phyloP scores from a whole-genome alignment of 2,329 filamentous ascomycete species.

The Diaporthe citrichinensis region DNA sequence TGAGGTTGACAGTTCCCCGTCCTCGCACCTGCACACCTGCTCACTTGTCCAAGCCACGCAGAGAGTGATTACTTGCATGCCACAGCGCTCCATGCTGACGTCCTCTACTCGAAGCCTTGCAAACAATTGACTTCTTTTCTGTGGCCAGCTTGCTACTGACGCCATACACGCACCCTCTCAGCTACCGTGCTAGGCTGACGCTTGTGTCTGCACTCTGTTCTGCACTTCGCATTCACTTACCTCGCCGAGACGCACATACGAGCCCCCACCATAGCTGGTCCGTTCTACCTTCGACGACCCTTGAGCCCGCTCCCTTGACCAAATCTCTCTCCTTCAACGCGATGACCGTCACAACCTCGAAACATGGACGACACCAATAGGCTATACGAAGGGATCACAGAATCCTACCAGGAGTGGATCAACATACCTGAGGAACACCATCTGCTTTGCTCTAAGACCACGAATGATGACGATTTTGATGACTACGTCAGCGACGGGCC shows the following conservation, averaged over 20 bases:
- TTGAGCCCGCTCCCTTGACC: not conserved
- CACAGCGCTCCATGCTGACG: conserved; percentile 6
- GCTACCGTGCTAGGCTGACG: not conserved
- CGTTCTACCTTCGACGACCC: not conserved
- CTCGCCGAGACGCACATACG: not conserved
- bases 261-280: not conserved
- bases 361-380: conserved; percentile 49
- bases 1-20: not conserved
- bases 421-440: conserved; percentile 66
- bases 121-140: not conserved
- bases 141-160: not conserved
- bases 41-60: not conserved
- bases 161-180: not conserved
- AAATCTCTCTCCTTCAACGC: conserved; percentile 7
- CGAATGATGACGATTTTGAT: conserved; percentile 72
- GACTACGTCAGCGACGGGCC: conserved; percentile 72
- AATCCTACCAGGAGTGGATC: conserved; percentile 43
- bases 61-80: conserved; percentile 11
- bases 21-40: not conserved
- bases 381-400: conserved; percentile 47
- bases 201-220: not conserved
- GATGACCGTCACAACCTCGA: conserved; percentile 33
- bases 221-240: not conserved
- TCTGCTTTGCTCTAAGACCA: conserved; percentile 75
- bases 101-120: not conserved